phyloP scores from a whole-genome alignment of 371 early-diverging fungal species.

The Mortierella sp. region DNA sequence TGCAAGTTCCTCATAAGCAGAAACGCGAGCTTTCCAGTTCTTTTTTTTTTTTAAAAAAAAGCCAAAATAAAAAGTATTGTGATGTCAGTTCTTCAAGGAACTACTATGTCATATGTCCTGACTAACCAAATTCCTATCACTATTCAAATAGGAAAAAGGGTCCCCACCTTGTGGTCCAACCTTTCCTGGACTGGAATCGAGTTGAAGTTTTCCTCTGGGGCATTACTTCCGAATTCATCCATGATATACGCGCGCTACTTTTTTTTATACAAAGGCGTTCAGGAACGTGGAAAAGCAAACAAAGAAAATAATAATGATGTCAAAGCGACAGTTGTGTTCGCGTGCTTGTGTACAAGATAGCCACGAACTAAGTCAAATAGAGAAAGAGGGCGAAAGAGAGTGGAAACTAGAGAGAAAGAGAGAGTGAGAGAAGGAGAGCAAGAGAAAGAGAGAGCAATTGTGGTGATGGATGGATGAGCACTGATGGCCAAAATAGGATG shows the following conservation, averaged over 20 bases:
- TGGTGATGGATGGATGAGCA: conserved; percentile 5
- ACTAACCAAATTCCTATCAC: neutral
- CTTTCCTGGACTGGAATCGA: conserved; percentile 75
- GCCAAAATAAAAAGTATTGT: conserved; percentile 6
- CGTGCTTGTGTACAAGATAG: neutral
- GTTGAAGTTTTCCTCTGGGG: conserved; percentile 77
- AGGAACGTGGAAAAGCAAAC: neutral
- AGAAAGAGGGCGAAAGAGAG: neutral
- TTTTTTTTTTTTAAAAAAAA: conserved; percentile 54
- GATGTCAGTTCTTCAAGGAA: conserved; percentile 1
- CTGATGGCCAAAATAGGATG: conserved; percentile 7
- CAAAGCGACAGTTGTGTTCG: neutral
- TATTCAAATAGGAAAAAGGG: neutral
- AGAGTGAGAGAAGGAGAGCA: neutral
- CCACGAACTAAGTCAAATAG: neutral
- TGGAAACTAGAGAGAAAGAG: neutral
- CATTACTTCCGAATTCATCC: conserved; percentile 49
- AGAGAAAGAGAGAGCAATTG: neutral
- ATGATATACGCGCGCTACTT: conserved; percentile 20
- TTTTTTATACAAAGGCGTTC: conserved; percentile 1
- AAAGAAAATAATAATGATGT: neutral
- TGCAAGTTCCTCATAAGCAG: conserved; percentile 88
- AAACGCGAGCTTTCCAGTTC: conserved; percentile 95
- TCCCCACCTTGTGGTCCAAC: conserved; percentile 78
- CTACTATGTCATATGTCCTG: neutral